A percentile compares a stretch with the other conserved stretches of the same genome.
Evolutionary conservation across 2,329 filamentous ascomycete species (phyloP).

Genomic region (Ophiocordyceps camponoti-saundersi): DNA sequence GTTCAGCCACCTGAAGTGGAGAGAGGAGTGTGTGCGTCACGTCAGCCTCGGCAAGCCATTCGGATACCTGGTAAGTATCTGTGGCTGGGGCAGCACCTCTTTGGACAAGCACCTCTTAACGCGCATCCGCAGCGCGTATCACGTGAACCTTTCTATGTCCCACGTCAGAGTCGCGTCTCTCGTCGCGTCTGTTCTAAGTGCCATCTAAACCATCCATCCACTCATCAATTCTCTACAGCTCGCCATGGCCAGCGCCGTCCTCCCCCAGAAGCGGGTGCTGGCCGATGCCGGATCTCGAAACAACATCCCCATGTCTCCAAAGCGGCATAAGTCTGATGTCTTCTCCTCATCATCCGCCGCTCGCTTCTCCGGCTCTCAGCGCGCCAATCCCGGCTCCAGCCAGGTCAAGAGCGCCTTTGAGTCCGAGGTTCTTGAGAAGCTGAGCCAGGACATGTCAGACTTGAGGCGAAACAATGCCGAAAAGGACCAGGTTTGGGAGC

Average conservation of each 20-base stretch:
- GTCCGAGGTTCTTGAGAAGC: conserved; percentile 82
- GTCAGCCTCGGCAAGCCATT: too few species aligned
- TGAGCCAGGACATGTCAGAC: conserved; percentile 81
- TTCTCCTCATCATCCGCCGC: conserved; percentile 36
- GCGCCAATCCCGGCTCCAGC: conserved; percentile 47
- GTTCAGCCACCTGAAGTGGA: too few species aligned
- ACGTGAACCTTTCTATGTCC: neutral
- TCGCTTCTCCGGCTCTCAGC: conserved; percentile 46
- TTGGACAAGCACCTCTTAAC: too few species aligned
- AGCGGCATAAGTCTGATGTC: conserved; percentile 70
- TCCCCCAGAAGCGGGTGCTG: conserved; percentile 58
- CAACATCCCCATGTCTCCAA: conserved; percentile 47
- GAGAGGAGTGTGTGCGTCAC: too few species aligned
- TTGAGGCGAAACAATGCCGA: conserved; percentile 78
- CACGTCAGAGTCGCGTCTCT: neutral
- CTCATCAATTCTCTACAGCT: neutral
- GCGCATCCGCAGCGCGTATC: neutral
- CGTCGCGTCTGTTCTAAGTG: neutral
- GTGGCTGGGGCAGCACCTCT: too few species aligned
- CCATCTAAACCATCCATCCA: neutral
- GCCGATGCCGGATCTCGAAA: conserved; percentile 49
- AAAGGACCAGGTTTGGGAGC: conserved; percentile 83
- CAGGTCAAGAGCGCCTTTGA: conserved; percentile 87
- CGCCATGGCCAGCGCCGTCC: conserved; percentile 30
- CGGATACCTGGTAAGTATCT: too few species aligned